phyloP scores from a whole-genome alignment of 148 eudicot species.

The Drosera capensis region DNA sequence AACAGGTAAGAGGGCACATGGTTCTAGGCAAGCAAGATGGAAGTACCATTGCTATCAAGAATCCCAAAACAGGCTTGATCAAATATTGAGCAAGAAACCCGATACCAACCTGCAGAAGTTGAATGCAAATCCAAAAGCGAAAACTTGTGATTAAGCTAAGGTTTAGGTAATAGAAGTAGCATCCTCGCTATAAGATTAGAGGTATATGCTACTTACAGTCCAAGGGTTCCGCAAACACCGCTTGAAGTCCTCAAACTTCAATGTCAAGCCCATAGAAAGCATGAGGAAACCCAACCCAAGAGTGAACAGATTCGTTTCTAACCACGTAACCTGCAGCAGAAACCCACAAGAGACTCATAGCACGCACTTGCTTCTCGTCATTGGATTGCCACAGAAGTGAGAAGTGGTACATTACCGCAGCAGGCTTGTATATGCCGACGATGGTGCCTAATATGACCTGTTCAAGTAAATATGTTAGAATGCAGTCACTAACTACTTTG shows the following conservation, averaged over 20 bases:
- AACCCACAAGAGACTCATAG: constrained; percentile 3
- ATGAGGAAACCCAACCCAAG: constrained; percentile 94
- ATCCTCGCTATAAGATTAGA: constrained; percentile 2
- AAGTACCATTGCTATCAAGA: constrained; percentile 71
- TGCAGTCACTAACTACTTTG: not conserved
- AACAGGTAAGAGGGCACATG: not conserved
- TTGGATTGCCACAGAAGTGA: not conserved
- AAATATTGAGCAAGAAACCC: constrained; percentile 92
- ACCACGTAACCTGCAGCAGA: constrained; percentile 80
- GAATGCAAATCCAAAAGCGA: too few species aligned
- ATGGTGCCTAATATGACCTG: constrained; percentile 85
- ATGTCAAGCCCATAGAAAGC: constrained; percentile 98
- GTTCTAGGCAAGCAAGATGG: not conserved
- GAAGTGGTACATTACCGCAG: constrained; percentile 43
- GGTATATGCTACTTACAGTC: constrained; percentile 50
- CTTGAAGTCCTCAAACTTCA: constrained; percentile 87
- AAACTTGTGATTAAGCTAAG: not conserved
- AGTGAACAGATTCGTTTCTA: constrained; percentile 86
- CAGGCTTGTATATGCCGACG: constrained; percentile 86
- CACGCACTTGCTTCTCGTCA: not conserved
- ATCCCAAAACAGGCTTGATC: constrained; percentile 78
- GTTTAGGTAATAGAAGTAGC: not conserved
- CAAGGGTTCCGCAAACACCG: constrained; percentile 94
- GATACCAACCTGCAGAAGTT: constrained; percentile 67
- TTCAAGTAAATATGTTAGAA: not conserved